Percentiles rank a stretch among this genome's conserved stretches.
Conservation (phyloP, 2,329 filamentous ascomycete species). For the Chrysosporium keratinophilum region DNA sequence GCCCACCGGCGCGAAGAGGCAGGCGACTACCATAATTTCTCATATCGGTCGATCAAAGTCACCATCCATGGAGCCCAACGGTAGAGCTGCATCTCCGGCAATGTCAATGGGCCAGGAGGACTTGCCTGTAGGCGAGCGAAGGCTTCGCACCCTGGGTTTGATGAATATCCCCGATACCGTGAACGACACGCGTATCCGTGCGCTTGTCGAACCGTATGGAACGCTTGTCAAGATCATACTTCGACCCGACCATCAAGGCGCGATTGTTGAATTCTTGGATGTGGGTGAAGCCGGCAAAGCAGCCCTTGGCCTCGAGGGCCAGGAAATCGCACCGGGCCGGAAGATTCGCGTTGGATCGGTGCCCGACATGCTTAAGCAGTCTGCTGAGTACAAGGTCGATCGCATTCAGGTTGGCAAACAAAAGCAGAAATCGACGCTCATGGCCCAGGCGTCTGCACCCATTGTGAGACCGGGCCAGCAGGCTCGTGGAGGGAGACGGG, state of each 20-base stretch:
- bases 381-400: conserved; percentile 33
- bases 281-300: conserved; percentile 58
- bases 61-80: conserved; percentile 29
- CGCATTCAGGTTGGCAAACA: conserved; percentile 31
- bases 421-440: conserved; percentile 13
- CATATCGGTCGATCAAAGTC: conserved; percentile 29
- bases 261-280: conserved; percentile 70
- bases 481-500: conserved; percentile 36
- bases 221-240: conserved; percentile 64
- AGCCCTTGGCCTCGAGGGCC: conserved; percentile 37
- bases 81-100: conserved; percentile 22
- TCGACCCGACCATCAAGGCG: conserved; percentile 71
- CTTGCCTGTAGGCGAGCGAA: conserved; percentile 36
- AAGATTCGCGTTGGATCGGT: conserved; percentile 42
- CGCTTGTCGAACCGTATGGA: conserved; percentile 61
- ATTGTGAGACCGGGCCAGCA: conserved; percentile 40
- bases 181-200: conserved; percentile 71
- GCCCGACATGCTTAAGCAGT: conserved; percentile 39
- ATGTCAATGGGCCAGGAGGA: conserved; percentile 35
- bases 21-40: conserved; percentile 37
- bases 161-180: conserved; percentile 86
- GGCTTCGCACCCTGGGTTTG: conserved; percentile 64
- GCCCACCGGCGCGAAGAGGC: conserved; percentile 35
- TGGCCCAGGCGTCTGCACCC: conserved; percentile 26
- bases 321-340: conserved; percentile 37